Base-by-base conservation (phyloP, 495 filamentous ascomycete genomes). In the Aspergillus bridgeri region DNA sequence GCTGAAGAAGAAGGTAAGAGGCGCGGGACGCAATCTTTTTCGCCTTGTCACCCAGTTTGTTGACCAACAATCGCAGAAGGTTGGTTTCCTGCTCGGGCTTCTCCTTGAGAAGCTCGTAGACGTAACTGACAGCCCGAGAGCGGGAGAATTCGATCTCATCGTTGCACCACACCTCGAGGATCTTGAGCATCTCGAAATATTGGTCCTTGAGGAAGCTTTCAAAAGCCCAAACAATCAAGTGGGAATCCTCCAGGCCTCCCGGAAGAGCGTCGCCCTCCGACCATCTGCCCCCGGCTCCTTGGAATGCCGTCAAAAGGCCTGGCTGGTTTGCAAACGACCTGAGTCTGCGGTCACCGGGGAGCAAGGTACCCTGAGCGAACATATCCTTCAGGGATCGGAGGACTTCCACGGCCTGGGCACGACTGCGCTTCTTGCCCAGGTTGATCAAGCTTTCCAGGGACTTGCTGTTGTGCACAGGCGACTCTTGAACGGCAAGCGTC, bases 71-170 rank as follows among this genome's bases (percentile, higher is more conserved):
- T 44, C 95, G 83, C 48, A 98, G 78, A 44, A 98, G 78, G 68
- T 98, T 98, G 33, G 92, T 87, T 71, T 98, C 94, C 68, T 98
- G 95, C 70, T 98, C 94, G 1, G 94, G 94, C 72, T 97, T 98
- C 71, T 94, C 91, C 69, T 88, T 91, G 27, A 98, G 79, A 15
- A 98, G 78, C 60, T 94, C 91, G 65, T 83, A 96, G 27, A 96
- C 87, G 53, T 93, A 93, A 50, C 89, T 92, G 17, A 98, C 77
- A 15, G 93, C 89, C 56, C 90, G 85, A 19, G 85, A 86, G 55
- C 93, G 83, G 17, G 95, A 89, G 70, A 92, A 96, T 64, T 92
- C 90, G 43, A 98, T 87, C 72, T 97, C 92, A 64, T 98, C 94
- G 50, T 86, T 89, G 64, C 89, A 96, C 89, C 95, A 95, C 19